These are phyloP conservation scores for Aureobasidium sp. DNA, from an alignment of 2,329 filamentous ascomycete genomes.

Conservation along the genomic window DNA sequence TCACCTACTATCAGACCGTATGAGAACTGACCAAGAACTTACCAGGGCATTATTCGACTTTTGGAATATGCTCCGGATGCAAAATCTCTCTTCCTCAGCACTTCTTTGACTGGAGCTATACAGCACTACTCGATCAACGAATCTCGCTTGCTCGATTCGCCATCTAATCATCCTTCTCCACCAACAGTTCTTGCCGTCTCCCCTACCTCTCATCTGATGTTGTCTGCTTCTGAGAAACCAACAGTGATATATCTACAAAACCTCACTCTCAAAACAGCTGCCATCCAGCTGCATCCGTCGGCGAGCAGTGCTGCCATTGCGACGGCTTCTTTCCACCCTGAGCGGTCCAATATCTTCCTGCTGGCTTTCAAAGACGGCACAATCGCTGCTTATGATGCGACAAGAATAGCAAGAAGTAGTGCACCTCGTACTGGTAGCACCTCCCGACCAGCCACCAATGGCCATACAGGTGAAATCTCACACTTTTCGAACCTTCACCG, in stretches of 20 bases:
- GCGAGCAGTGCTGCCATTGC: slow-evolving; percentile 28
- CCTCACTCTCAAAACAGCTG: slow-evolving; percentile 25
- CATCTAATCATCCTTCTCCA: slow-evolving; percentile 33
- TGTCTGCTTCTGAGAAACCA: slow-evolving; percentile 38
- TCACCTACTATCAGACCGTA: no score
- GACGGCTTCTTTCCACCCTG: slow-evolving; percentile 33
- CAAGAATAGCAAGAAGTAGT: slow-evolving; percentile 16
- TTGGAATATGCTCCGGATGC: slow-evolving; percentile 38
- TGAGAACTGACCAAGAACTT: background rate
- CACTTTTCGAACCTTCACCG: slow-evolving; percentile 33
- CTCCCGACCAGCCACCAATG: background rate
- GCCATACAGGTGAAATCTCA: slow-evolving; percentile 24
- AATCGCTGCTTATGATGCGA: slow-evolving; percentile 36
- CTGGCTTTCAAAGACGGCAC: slow-evolving; percentile 41
- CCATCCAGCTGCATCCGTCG: slow-evolving; percentile 31
- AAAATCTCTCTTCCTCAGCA: slow-evolving; percentile 38
- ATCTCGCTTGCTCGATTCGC: slow-evolving; percentile 29
- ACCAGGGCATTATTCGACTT: slow-evolving; percentile 32
- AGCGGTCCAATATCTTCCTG: slow-evolving; percentile 32
- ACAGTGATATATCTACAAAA: slow-evolving; percentile 37
- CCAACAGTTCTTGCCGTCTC: slow-evolving; percentile 40
- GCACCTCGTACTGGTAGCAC: slow-evolving; percentile 14
- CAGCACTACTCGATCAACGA: slow-evolving; percentile 37
- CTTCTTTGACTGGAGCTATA: slow-evolving; percentile 35
- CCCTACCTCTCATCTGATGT: slow-evolving; percentile 29